These are phyloP conservation scores for Saururus chinensis DNA, from an alignment of 164 flowering plant genomes.

Conservation along the genomic window DNA sequence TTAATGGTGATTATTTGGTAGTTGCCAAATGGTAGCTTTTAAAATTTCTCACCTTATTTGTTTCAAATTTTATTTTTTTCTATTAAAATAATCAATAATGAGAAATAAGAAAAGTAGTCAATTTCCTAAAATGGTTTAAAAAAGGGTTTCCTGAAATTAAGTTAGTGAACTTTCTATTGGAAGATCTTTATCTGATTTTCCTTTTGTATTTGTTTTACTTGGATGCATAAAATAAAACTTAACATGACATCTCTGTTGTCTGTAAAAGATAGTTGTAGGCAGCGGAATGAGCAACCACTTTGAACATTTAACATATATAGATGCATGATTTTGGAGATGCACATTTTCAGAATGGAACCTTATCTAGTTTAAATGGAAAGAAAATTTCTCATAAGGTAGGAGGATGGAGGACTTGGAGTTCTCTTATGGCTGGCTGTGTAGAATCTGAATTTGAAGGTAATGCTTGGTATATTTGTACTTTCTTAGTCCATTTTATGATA, in stretches of 20 bases:
- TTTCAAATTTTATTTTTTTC: neutral
- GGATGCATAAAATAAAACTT: neutral
- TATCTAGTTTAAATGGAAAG: neutral
- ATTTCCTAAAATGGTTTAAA: no score
- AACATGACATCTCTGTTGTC: neutral
- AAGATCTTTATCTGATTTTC: neutral
- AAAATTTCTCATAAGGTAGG: neutral
- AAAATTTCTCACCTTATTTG: neutral
- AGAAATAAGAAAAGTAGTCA: neutral
- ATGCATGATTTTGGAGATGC: conserved; percentile 1
- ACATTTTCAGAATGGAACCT: neutral
- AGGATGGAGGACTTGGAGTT: neutral
- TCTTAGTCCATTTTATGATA: neutral
- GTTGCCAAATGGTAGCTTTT: neutral
- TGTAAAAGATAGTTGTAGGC: conserved; percentile 1
- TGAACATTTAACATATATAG: neutral
- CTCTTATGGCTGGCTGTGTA: neutral
- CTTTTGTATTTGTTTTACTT: neutral
- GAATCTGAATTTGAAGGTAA: neutral
- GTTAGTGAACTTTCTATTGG: neutral
- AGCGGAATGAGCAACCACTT: neutral
- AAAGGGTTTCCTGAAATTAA: no score
- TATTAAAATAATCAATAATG: neutral
- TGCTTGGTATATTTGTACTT: neutral
- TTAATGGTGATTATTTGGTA: neutral